Evolutionary conservation across 805 yeast species (phyloP).

Genomic region (Candida dendrica): DNA sequence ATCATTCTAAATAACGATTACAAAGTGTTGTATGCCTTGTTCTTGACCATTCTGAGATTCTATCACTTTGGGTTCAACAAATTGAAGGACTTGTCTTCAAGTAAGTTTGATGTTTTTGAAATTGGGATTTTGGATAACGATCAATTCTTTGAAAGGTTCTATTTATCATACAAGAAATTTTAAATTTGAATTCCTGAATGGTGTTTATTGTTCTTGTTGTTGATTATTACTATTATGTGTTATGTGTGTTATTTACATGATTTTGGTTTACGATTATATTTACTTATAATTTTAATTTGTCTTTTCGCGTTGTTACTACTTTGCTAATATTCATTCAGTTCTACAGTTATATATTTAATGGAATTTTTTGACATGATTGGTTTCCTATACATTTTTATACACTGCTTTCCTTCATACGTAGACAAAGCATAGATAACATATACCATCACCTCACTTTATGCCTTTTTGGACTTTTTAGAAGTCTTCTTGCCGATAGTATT

Average conservation of each 20-base stretch:
- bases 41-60: slow-evolving; percentile 35
- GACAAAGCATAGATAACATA: too few relatives aligned
- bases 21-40: slow-evolving; percentile 31
- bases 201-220: too few relatives aligned
- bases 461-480: not conserved
- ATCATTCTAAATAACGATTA: slow-evolving; percentile 21
- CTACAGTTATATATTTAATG: too few relatives aligned
- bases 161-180: slow-evolving; percentile 16
- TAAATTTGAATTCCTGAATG: too few relatives aligned
- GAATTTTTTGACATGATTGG: too few relatives aligned
- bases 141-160: slow-evolving; percentile 14
- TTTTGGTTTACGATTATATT: too few relatives aligned
- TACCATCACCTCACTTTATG: not conserved
- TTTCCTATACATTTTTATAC: too few relatives aligned
- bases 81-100: slow-evolving; percentile 18
- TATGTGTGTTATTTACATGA: too few relatives aligned
- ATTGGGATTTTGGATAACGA: slow-evolving; percentile 9
- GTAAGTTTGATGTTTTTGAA: slow-evolving; percentile 1
- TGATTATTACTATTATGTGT: too few relatives aligned
- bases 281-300: too few relatives aligned
- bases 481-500: not conserved
- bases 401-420: too few relatives aligned
- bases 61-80: slow-evolving; percentile 45
- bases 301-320: not conserved
- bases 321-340: not conserved